Percentiles rank a stretch among this genome's conserved stretches.
phyloP scores from a whole-genome alignment of 139 green algal genomes.

The Diplosphaera chodatii region DNA sequence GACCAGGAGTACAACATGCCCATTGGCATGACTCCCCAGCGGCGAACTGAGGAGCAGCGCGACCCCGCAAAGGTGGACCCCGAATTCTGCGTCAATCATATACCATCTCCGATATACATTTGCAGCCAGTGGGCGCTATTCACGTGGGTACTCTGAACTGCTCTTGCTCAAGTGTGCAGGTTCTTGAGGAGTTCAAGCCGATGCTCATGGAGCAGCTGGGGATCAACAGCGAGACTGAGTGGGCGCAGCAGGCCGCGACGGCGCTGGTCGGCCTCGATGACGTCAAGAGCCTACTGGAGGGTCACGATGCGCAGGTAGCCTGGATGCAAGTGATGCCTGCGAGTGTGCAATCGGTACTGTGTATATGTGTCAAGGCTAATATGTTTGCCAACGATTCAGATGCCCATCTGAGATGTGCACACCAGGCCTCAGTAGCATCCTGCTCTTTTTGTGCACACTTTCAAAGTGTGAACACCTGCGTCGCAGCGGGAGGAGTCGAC shows the following conservation, averaged over 20 bases:
- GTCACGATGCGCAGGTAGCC: background rate
- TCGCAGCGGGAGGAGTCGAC: background rate
- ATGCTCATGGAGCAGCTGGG: background rate
- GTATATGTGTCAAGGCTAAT: no score
- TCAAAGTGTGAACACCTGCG: no score
- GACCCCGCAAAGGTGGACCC: background rate
- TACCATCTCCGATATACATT: no score
- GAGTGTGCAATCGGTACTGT: no score
- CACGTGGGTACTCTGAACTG: no score
- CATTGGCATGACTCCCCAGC: background rate
- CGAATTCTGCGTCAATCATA: background rate
- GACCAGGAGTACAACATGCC: background rate
- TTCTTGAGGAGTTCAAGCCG: background rate
- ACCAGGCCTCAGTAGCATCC: no score
- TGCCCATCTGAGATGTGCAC: no score
- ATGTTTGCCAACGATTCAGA: no score
- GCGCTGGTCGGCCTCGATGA: background rate
- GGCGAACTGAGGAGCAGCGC: background rate
- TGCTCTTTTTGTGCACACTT: no score
- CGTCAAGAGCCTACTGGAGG: background rate
- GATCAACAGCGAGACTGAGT: background rate
- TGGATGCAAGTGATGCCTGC: no score
- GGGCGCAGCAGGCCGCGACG: background rate
- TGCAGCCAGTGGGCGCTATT: no score
- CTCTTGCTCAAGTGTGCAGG: background rate